Evolutionary conservation across 306 rosid genomes (phyloP), one percentile per base, ranked within the genome.

Genomic region (Arachis stenosperma): DNA sequence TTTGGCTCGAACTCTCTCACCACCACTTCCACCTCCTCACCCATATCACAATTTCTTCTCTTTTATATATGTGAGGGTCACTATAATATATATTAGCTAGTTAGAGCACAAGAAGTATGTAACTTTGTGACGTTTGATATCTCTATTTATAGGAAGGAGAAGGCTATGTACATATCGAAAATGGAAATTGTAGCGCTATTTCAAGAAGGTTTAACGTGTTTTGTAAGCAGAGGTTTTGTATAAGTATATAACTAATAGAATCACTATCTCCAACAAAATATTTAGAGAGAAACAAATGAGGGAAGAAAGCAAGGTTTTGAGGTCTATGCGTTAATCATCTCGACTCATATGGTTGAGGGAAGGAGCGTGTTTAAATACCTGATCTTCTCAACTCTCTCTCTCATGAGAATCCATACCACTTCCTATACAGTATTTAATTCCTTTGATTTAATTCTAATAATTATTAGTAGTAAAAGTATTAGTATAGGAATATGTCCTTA

Each of bases 1-100:
- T 65, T 57, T 0, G 85, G 86, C 71, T 93, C 83, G 81, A 84
- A 93, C 76, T 88, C 91, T 77, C 98, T 86, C 65, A 93, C 87
- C 5, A 75, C 72, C 44, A 63, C 71, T 40, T 72, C 74, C 15
- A 0, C 43, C 17, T 68, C 75, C 2, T 60, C 71, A 33, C 63
- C 78, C 84, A 83, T 84, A 17, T 13, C 37, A 9, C 42, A 0
- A 22, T 22, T 22, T 22, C 27, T 22, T 22, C 27, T 22, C 27
- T 22, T 22, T 22, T 22, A 22, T 22, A 1, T 22, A 22, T 22
- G 27, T 22, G 27, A 22, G 1, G 27, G 27, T 22, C 27, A 22
- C 27, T 22, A 22, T 22, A 22, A 22, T 22, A 22, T 22, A 22
- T 22, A 22, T 22, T 22, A 22, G 14, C 0, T 47, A 9, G 52